Evolutionary conservation across 1,284 basidiomycete species (phyloP), one percentile per base, ranked within the genome.

Genomic region (Papiliotrema flavescens): DNA sequence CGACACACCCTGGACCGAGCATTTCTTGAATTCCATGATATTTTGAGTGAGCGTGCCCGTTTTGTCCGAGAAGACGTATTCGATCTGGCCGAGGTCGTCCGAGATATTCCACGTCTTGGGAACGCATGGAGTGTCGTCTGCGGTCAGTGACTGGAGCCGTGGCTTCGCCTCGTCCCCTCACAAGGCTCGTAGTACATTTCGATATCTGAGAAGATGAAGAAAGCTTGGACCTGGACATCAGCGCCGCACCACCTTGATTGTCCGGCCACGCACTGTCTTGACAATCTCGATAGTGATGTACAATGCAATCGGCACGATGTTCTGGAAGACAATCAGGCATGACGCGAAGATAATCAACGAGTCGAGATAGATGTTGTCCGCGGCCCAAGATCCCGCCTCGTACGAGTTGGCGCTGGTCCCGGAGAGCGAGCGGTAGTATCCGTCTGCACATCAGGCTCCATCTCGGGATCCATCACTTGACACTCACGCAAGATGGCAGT

Each of bases 91-190:
- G 0, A 98, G 84, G 76, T 97, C 94, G 72, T 97, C 94, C 2
- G 91, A 95, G 65, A 98, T 95, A 74, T 94, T 95, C 94, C 94
- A 97, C 14, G 91, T 95, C 78, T 98, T 98, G 41, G 94, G 92
- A 3, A 93, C 85, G 65, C 93, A 97, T 0, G 90, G 80, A 0
- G 90, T 87, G 73, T 97, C 87, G 72, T 87, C 72, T 71, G 49
- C 8, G 20, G 13, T 46, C 36, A 56, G 45, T 51, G 41, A 44
- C 26, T 15, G 8, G 15, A n/a, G 26, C 13, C 24, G 4, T 3
- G 7, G 8, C 26, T 15, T 15, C 7, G 63, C n/a, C n/a, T n/a
- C n/a, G n/a, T n/a, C n/a, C n/a, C n/a, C 67, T 59, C 34, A 70
- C 68, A 86, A 4, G 87, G 84, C 53, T 83, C 81, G 76, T 97